Base-by-base conservation (phyloP, 2,329 filamentous ascomycete genomes). In the Aspergillus phoenicis region DNA sequence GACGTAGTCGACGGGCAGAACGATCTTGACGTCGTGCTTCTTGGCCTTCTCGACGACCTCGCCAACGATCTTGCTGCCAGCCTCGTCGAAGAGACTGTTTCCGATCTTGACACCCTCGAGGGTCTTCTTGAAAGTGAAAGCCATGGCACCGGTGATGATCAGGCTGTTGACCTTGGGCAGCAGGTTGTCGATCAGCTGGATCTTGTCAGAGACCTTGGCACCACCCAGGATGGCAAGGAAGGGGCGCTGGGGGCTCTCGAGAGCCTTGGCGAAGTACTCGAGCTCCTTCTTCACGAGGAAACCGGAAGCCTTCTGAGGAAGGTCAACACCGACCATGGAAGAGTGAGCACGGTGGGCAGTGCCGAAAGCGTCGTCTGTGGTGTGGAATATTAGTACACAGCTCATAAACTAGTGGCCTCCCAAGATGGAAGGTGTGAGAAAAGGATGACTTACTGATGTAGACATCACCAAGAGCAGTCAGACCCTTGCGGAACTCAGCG, bases 251-350 rank as follows among this genome's bases (percentile, higher is more conserved):
- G 95, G 95, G 71, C 86, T 88, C 84, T 99, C 95, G 64, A 99
- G 90, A 41, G 93, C 95, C 84, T 97, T 87, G 67, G 95, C 95
- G 77, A 99, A 99, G 89, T 99, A 99, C 77, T 99, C 95, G 66
- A 99, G 90, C 82, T 99, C 95, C 86, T 98, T 99, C 90, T 99
- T 99, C 85, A 99, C 93, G 74, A 99, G 88, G 89, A 97, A 99
- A 65, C 95, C 95, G 60, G 94, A 91, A 8, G 95, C 95, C 85
- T 97, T 97, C 80, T 98, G 92, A 70, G 94, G 93, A 52, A 99
- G 89, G 69, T 97, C 88, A 66, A 97, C 86, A 74, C 95, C 95
- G 73, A 99, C 95, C 95, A 99, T 99, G 79, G 94, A 98, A 80
- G 93, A 97, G 87, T 99, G 95, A 52, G 91, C 95, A 78, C 95